Evolutionary conservation across 2,329 filamentous ascomycete genomes (phyloP), one percentile per base, ranked within the genome.

Genomic region (Hymenoscyphus salicellus): DNA sequence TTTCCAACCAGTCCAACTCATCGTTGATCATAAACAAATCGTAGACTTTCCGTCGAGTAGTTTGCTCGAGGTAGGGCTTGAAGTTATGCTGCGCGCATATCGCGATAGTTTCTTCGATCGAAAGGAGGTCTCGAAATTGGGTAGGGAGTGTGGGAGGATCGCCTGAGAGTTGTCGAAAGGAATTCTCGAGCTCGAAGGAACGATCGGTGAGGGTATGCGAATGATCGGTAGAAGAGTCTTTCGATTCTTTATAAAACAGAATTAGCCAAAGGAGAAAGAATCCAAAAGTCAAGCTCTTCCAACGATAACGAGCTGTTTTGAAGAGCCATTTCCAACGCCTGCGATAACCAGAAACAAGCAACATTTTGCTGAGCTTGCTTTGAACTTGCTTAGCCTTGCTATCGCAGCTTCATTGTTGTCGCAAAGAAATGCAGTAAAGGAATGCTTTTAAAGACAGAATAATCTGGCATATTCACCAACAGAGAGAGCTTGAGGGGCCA

Each of bases 1-100:
- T 84, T 55, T 89, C 86, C 41, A 89, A 79, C 81, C 85, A 87
- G 75, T 89, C 86, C n/a, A 89, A 78, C 75, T 89, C 87, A 4
- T 80, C 83, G 68, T 86, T 87, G 69, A 89, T 75, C 79, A 89
- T 83, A 69, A 88, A 79, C 0, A 89, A 78, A 72, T 89, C 86
- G 72, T 86, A 87, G 32, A 87, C 77, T 72, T 84, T 85, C 60
- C 84, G 80, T 10, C 73, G 55, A 2, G 14, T 30, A 7, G 36
- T 30, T 11, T 63, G 61, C 1, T 38, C 20, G 1, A 52, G 55
- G n/a, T 63, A 70, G n/a, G 61, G 55, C 5, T 55, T 20, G 63
- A 66, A 72, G 6, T 46, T 46, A 32, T 70, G 69, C 11, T 55
- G 58, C 2, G 4, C 16, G 60, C 70, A 72, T n/a, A 69, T 56